Percentiles rank a stretch among this genome's conserved stretches.
Evolutionary conservation across 148 eudicot species (phyloP).

Genomic region (Linanthus parryae): DNA sequence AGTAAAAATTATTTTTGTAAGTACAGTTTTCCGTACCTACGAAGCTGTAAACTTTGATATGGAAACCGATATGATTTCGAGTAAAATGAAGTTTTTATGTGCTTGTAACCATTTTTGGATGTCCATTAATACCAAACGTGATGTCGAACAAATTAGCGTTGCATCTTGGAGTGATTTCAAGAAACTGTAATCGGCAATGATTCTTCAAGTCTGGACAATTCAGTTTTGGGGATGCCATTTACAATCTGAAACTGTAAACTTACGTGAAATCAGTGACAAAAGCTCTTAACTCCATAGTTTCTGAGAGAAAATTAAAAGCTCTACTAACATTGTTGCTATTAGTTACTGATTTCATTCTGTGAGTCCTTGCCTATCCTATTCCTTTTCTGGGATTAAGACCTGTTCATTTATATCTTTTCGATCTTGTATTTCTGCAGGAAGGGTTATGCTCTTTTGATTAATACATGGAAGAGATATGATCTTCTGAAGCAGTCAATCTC

Average conservation of each 20-base stretch:
- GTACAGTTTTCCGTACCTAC: too few species aligned
- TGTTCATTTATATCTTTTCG: neutral
- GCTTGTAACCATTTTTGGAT: too few species aligned
- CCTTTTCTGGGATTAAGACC: neutral
- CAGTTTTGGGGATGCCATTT: too few species aligned
- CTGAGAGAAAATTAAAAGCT: neutral
- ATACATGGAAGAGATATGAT: conserved; percentile 92
- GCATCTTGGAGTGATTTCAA: too few species aligned
- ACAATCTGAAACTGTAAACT: neutral
- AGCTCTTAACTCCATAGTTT: neutral
- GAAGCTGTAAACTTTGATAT: too few species aligned
- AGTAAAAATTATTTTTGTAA: too few species aligned
- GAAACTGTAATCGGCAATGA: too few species aligned
- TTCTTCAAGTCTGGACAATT: too few species aligned
- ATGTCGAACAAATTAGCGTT: too few species aligned
- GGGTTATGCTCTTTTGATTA: conserved; percentile 69
- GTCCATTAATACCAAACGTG: too few species aligned
- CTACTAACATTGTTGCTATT: neutral
- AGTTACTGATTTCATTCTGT: neutral
- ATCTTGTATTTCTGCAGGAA: conserved; percentile 34
- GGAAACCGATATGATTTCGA: too few species aligned
- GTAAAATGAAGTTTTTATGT: too few species aligned
- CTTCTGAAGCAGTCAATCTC: conserved; percentile 79
- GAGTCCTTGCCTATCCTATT: neutral
- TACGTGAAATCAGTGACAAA: neutral